Evolutionary conservation across 176 grass and related monocot species (phyloP), one percentile per base, ranked within the genome.

Genomic region (Oryza glumipatula): DNA sequence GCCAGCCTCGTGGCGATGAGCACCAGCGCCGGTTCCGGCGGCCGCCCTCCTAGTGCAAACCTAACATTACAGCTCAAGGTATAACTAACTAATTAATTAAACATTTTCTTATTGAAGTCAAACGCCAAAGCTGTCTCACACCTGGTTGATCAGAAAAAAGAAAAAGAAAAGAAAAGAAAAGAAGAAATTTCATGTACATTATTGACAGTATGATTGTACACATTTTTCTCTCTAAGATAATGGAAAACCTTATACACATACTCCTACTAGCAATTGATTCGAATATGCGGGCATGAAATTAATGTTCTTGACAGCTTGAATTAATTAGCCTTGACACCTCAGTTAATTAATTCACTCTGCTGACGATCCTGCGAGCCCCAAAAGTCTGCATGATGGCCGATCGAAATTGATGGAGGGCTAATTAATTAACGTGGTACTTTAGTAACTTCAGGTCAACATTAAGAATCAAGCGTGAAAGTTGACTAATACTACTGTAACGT

Each of bases 21-120:
- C 58, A 91, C 91, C 4, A 86, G 66, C 73, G 23, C 19, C 4
- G 60, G 58, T 24, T 51, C 54, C 8, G 64, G 26, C 5, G 41
- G 26, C 28, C 30, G 32, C 4, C 8, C 67, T 9, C 30, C 68
- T 26, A 26, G 56, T 63, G 45, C 22, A 33, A 44, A 21, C 45
- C 44, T 97, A 28, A 87, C 85, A 32, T 80, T 94, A 81, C 82
- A 88, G 82, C 80, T 94, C 32, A 82, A 72, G 87, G 89, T 97
- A 83, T 22, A 71, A 23, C 5, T 22, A 71, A 23, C 30, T 32
- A 32, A 32, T 0, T 9, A 36, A 52, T 32, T 32, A 52, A 4
- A 5, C 11, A 12, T 12, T 17, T 30, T 26, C 11, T 7, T 21
- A 21, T 2, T 2, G 17, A 58, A 58, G 17, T 17, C 16, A 52